Conservation (phyloP, 441 rosid species). For the Manihot esculenta region DNA sequence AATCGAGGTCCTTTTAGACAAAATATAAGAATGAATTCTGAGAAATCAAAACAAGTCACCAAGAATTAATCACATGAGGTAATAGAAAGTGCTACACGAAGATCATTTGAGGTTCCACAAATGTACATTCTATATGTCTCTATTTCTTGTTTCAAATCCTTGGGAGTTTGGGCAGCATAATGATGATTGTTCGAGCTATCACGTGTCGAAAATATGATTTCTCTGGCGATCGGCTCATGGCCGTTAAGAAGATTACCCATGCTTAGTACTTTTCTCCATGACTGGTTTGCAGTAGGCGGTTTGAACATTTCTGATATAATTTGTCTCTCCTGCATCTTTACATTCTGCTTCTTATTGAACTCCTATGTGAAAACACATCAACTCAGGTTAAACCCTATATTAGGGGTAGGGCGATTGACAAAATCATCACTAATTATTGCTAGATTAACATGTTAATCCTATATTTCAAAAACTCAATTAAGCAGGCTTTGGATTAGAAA, state of each 20-base stretch:
- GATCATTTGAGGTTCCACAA: conserved; percentile 92
- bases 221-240: conserved; percentile 89
- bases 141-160: conserved; percentile 46
- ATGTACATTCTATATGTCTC: conserved; percentile 92
- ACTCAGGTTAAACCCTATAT: background rate
- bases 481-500: too few species aligned
- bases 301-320: conserved; percentile 66
- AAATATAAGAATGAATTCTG: too few species aligned
- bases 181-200: conserved; percentile 56
- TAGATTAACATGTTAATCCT: too few species aligned
- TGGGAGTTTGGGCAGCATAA: conserved; percentile 42
- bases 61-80: conserved; percentile 67
- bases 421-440: too few species aligned
- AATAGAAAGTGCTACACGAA: conserved; percentile 89
- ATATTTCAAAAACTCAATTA: too few species aligned
- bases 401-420: too few species aligned
- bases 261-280: conserved; percentile 96
- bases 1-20: too few species aligned
- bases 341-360: conserved; percentile 55
- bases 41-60: too few species aligned
- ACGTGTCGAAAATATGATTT: conserved; percentile 64
- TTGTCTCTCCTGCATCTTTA: conserved; percentile 55
- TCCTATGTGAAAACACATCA: conserved; percentile 42
- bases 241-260: conserved; percentile 98
- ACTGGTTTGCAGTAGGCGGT: conserved; percentile 74